These are phyloP conservation scores for Volvox reticuliferus DNA, from an alignment of 139 green algal species.

Conservation along the genomic window DNA sequence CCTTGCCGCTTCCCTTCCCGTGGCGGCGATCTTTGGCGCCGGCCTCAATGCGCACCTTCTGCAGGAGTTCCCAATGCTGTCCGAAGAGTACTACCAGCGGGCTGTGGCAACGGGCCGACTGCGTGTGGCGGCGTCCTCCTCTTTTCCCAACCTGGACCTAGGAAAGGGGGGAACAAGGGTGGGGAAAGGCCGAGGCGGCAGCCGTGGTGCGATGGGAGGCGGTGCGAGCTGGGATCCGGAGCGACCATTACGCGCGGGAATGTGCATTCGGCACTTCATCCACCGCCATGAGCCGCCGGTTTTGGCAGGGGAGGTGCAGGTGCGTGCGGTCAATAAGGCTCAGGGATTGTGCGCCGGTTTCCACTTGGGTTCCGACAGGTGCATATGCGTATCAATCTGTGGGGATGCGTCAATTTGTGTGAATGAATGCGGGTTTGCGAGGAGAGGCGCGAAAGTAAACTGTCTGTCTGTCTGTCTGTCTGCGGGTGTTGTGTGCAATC, in stretches of 20 bases:
- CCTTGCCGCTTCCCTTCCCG: too few species aligned
- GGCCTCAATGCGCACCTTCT: too few species aligned
- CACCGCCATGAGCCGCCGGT: constrained; percentile 93
- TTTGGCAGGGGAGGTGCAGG: constrained; percentile 58
- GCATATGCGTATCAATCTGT: too few species aligned
- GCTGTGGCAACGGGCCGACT: constrained; percentile 76
- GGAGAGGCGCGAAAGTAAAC: too few species aligned
- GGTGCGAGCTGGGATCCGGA: constrained; percentile 5
- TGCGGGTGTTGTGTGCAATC: neutral
- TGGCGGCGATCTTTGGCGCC: too few species aligned
- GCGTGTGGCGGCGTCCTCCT: constrained; percentile 66
- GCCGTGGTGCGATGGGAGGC: neutral
- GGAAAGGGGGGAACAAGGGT: neutral
- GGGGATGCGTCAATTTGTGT: too few species aligned
- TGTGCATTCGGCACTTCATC: constrained; percentile 80
- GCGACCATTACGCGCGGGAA: constrained; percentile 58
- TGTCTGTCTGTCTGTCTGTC: too few species aligned
- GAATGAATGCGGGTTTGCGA: too few species aligned
- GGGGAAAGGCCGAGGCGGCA: neutral
- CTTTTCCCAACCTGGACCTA: constrained; percentile 8
- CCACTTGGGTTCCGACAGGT: too few species aligned
- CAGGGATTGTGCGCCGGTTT: too few species aligned
- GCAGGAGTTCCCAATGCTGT: constrained; percentile 77
- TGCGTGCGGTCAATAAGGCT: constrained; percentile 5
- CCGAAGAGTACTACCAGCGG: constrained; percentile 73